Conservation (phyloP, 441 rosid genomes). For the Adansonia grandidieri region DNA sequence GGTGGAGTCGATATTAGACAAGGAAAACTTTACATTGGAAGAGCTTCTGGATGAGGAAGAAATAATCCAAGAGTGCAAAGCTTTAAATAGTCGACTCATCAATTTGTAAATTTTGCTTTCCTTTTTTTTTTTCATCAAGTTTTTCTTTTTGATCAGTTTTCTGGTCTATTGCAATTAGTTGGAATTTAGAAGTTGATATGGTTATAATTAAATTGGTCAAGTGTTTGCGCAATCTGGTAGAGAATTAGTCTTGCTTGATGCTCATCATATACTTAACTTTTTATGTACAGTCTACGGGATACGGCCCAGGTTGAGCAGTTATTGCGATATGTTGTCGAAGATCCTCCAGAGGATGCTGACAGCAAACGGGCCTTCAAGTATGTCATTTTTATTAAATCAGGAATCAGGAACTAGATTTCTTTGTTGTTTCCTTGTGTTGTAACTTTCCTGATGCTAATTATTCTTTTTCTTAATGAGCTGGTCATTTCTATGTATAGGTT, state of each 20-base stretch:
- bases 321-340: too few relatives aligned
- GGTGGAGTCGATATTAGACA: slow-evolving; percentile 93
- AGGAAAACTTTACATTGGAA: slow-evolving; percentile 84
- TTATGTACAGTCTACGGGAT: too few relatives aligned
- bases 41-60: slow-evolving; percentile 98
- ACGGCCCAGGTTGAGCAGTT: too few relatives aligned
- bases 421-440: too few relatives aligned
- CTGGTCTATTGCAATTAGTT: neutral
- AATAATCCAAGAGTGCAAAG: slow-evolving; percentile 98
- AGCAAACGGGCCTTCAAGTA: too few relatives aligned
- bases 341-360: too few relatives aligned
- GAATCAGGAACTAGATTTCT: too few relatives aligned
- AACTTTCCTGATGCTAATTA: too few relatives aligned
- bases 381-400: too few relatives aligned
- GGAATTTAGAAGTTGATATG: too few relatives aligned
- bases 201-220: too few relatives aligned
- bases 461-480: slow-evolving; percentile 26
- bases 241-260: neutral
- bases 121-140: neutral
- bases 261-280: slow-evolving; percentile 13
- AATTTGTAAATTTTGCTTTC: slow-evolving; percentile 57
- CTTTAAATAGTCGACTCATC: slow-evolving; percentile 82
- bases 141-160: neutral
- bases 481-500: slow-evolving; percentile 60
- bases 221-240: neutral